Conservation (phyloP, 495 filamentous ascomycete genomes). For the Thermothielavioides terrestris region DNA sequence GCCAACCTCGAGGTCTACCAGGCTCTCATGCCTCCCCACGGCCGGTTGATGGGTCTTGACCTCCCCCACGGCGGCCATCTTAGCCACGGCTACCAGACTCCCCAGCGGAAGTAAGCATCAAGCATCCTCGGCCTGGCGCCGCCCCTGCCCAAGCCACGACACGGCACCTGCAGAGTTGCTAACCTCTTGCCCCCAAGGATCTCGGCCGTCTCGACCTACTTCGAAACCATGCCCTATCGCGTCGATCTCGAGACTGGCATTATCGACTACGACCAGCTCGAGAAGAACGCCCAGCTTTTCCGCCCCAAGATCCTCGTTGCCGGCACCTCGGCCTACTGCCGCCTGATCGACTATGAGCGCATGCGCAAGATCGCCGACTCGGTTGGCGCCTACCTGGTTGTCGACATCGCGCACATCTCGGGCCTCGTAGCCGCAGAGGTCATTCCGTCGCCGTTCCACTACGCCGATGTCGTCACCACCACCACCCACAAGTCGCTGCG, state of each 20-base stretch:
- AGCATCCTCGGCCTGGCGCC: background rate
- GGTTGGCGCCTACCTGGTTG: slow-evolving; percentile 87
- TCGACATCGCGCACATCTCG: slow-evolving; percentile 99
- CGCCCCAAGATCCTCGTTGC: slow-evolving; percentile 93
- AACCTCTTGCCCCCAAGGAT: slow-evolving; percentile 51
- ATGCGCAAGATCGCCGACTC: slow-evolving; percentile 96
- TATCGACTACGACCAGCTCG: slow-evolving; percentile 92
- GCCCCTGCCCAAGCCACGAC: too few relatives aligned
- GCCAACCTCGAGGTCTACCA: slow-evolving; percentile 99
- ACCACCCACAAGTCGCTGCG: slow-evolving; percentile 99
- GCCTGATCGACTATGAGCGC: slow-evolving; percentile 90
- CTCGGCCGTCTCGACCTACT: slow-evolving; percentile 88
- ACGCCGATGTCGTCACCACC: slow-evolving; percentile 96
- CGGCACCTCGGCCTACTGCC: slow-evolving; percentile 97
- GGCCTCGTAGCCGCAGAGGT: slow-evolving; percentile 88
- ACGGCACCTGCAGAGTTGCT: background rate
- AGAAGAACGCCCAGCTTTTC: slow-evolving; percentile 89
- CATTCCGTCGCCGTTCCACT: slow-evolving; percentile 87
- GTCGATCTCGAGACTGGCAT: slow-evolving; percentile 87
- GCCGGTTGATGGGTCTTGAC: slow-evolving; percentile 94
- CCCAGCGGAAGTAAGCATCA: slow-evolving; percentile 66
- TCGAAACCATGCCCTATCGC: slow-evolving; percentile 89
- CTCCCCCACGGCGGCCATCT: slow-evolving; percentile 96
- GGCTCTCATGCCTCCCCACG: slow-evolving; percentile 94
- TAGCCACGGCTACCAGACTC: slow-evolving; percentile 96